These are phyloP conservation scores for Stephanodiscus triporus DNA, from an alignment of 108 stramenopile species.

Conservation along the genomic window DNA sequence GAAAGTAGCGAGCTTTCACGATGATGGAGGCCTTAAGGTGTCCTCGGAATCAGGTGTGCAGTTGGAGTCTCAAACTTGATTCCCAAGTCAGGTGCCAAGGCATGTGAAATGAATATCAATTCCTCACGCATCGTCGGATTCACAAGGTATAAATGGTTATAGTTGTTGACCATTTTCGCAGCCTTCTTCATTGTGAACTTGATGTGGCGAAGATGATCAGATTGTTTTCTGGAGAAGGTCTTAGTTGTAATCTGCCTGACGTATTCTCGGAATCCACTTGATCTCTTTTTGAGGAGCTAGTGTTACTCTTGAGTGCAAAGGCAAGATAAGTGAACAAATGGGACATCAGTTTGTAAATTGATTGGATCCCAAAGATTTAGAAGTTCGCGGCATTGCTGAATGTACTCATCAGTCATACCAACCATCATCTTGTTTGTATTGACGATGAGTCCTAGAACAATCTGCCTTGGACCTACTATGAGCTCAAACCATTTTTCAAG, in stretches of 20 bases:
- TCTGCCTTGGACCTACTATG: too few relatives aligned
- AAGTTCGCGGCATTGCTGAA: too few relatives aligned
- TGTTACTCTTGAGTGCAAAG: constrained; percentile 18
- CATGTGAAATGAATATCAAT: constrained; percentile 6
- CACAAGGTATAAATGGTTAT: not conserved
- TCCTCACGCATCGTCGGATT: constrained; percentile 15
- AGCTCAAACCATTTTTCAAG: too few relatives aligned
- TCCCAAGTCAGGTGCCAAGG: not conserved
- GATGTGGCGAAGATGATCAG: not conserved
- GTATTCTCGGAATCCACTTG: not conserved
- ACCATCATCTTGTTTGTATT: too few relatives aligned
- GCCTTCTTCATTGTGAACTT: constrained; percentile 5
- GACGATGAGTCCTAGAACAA: too few relatives aligned
- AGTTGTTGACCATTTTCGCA: not conserved
- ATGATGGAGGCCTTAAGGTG: not conserved
- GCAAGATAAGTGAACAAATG: constrained; percentile 23
- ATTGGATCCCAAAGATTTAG: too few relatives aligned
- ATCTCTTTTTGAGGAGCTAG: not conserved
- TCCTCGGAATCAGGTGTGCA: constrained; percentile 11
- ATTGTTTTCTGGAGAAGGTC: not conserved
- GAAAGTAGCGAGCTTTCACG: not conserved
- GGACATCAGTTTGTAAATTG: constrained; percentile 13
- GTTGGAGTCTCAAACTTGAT: not conserved
- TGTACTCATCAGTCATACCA: too few relatives aligned
- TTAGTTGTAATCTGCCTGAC: too few relatives aligned